A percentile compares a stretch with the other conserved stretches of the same genome.
phyloP scores from a whole-genome alignment of 106 monocot genomes.

The Phalaenopsis aphrodite region DNA sequence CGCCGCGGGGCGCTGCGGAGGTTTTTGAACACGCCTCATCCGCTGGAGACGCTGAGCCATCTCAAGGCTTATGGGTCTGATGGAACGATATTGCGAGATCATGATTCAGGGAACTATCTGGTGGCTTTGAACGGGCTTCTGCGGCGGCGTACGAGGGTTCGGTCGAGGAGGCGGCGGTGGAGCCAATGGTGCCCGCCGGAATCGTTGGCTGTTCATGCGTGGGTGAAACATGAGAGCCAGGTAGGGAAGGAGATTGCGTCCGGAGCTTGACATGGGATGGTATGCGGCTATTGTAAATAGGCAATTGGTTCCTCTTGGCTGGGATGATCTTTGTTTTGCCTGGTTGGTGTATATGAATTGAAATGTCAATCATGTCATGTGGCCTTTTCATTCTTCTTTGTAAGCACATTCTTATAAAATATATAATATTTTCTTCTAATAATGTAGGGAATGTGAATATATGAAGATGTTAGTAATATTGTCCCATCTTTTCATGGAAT shows the following conservation, averaged over 20 bases:
- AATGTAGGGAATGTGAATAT: too few species aligned
- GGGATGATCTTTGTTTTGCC: too few species aligned
- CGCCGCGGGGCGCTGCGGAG: constrained; percentile 24
- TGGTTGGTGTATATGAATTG: too few species aligned
- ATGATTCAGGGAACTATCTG: constrained; percentile 73
- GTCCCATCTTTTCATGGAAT: too few species aligned
- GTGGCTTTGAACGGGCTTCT: constrained; percentile 50
- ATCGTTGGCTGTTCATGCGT: background rate
- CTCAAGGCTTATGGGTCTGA: constrained; percentile 71
- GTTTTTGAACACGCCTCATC: constrained; percentile 84
- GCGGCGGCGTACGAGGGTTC: constrained; percentile 11
- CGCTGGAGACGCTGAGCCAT: constrained; percentile 70
- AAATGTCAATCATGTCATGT: too few species aligned
- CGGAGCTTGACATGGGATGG: background rate
- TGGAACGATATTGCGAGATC: constrained; percentile 81
- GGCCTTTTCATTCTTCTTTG: too few species aligned
- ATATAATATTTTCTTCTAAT: too few species aligned
- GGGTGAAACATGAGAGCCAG: background rate
- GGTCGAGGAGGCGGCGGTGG: background rate
- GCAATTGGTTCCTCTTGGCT: too few species aligned
- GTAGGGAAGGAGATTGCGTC: background rate
- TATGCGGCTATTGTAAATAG: too few species aligned
- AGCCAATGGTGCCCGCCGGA: background rate
- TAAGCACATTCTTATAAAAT: too few species aligned
- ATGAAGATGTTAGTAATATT: too few species aligned